Evolutionary conservation across 371 early-diverging fungal genomes (phyloP).

Genomic region (Phascolomyces articulosus): DNA sequence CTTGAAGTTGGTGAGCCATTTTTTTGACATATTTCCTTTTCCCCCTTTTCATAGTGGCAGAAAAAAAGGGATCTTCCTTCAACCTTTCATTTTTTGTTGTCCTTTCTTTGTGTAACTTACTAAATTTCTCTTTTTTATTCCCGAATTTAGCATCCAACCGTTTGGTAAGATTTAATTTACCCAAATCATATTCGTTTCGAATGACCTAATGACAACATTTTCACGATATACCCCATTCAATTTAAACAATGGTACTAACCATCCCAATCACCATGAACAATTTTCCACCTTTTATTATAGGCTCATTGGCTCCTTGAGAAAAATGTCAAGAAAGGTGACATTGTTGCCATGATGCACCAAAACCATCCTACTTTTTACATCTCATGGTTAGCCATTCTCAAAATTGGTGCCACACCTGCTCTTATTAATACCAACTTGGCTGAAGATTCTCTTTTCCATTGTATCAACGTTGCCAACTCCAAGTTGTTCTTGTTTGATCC

Average conservation of each 20-base stretch:
- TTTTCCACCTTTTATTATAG: constrained; percentile 9
- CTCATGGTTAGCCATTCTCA: constrained; percentile 28
- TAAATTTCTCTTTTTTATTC: not conserved
- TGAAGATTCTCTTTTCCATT: constrained; percentile 32
- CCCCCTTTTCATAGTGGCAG: no score
- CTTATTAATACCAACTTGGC: constrained; percentile 37
- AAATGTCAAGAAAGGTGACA: constrained; percentile 25
- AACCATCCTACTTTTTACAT: constrained; percentile 41
- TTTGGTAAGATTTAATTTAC: constrained; percentile 14
- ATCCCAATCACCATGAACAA: not conserved
- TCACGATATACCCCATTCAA: not conserved
- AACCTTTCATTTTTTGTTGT: not conserved
- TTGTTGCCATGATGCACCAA: constrained; percentile 39
- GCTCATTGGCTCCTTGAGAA: constrained; percentile 30
- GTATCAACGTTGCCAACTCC: constrained; percentile 31
- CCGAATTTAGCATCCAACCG: constrained; percentile 17
- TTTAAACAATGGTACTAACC: constrained; percentile 2
- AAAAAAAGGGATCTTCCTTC: not conserved
- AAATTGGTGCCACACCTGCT: constrained; percentile 37
- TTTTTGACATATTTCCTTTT: no score
- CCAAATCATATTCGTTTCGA: not conserved
- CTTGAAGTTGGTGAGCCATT: constrained; percentile 27
- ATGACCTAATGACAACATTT: no score
- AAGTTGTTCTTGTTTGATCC: constrained; percentile 35
- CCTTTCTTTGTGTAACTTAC: not conserved